Base-by-base conservation (phyloP, 768 basidiomycete genomes). In the Leccinum imitatum region DNA sequence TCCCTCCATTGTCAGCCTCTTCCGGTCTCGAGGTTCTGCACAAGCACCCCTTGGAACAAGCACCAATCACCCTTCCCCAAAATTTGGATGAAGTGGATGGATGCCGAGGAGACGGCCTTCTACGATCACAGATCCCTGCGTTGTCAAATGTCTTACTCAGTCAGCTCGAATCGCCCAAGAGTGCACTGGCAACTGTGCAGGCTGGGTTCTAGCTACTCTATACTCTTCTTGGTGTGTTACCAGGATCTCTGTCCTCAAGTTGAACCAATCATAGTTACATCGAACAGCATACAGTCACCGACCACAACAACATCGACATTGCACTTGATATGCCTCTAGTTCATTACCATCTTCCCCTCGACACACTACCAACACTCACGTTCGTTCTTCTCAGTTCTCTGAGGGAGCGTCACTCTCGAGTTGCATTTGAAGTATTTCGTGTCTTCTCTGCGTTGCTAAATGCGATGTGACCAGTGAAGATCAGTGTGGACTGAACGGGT, bases 341-440 rank as follows among this genome's bases (percentile, higher is more conserved):
- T 99, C 83, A 83, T 95, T 27, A 81, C 87, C 1, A 78, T 87
- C 2, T 93, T 95, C 77, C 91, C 98, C 74, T 81, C 86, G 5
- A 80, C 80, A 67, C 88, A 4, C 80, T 98, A 17, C 75, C 86
- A 1, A 77, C 78, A 15, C 77, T 98, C 35, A 87, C 87, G 0
- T 86, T 90, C 1, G 84, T 87, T 15, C 82, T 98, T 41, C 82
- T 95, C 46, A 85, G 84, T 57, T 85, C 87, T 10, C 78, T 92
- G 51, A 76, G 77, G 19, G 95, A 98, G 73, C 87, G 89, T 64
- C 91, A 95, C 69, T 95, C 95, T 37, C 87, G 93, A 60, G 84
- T 98, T 60, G 89, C 87, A 6, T 87, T 93, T 3, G 93, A 95
- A 67, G 84, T 93, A 0, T 94, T 98, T 82, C 84, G 86, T 39